phyloP scores from a whole-genome alignment of 768 basidiomycete species.

The Clavaria fumosa region DNA sequence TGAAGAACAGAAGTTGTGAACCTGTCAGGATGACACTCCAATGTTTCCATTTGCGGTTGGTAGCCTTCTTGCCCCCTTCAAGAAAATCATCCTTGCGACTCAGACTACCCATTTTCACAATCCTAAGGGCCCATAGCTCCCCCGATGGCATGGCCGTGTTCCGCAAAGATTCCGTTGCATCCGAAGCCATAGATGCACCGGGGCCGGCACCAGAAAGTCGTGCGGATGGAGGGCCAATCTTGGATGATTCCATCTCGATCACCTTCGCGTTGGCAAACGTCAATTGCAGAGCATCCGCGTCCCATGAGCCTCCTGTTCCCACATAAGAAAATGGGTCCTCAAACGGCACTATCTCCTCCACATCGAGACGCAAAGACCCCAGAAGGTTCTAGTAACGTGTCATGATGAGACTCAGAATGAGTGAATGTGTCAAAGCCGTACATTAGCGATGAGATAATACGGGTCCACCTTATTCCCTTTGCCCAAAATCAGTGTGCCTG shows the following conservation, averaged over 20 bases:
- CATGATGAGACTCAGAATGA: slow-evolving; percentile 2
- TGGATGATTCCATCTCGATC: slow-evolving; percentile 37
- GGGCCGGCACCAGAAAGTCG: slow-evolving; percentile 26
- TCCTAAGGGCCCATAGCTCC: slow-evolving; percentile 36
- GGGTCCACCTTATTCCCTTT: slow-evolving; percentile 70
- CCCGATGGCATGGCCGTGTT: slow-evolving; percentile 14
- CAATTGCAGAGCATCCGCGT: slow-evolving; percentile 47
- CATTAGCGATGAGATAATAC: slow-evolving; percentile 79
- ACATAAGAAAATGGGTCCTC: slow-evolving; percentile 53
- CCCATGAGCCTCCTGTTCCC: slow-evolving; percentile 51
- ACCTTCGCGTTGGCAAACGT: slow-evolving; percentile 46
- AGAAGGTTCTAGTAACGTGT: slow-evolving; percentile 38
- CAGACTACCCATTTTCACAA: slow-evolving; percentile 71
- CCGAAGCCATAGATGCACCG: slow-evolving; percentile 16
- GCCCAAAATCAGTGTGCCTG: slow-evolving; percentile 24
- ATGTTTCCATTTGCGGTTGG: slow-evolving; percentile 74
- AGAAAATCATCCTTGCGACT: slow-evolving; percentile 66
- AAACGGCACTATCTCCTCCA: slow-evolving; percentile 39
- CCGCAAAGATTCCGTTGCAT: slow-evolving; percentile 14
- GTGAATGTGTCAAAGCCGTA: slow-evolving; percentile 19
- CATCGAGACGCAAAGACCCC: slow-evolving; percentile 50
- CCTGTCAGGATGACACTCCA: slow-evolving; percentile 79
- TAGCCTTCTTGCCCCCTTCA: slow-evolving; percentile 62
- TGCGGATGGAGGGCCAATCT: slow-evolving; percentile 22
- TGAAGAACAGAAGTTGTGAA: slow-evolving; percentile 85